Base-by-base conservation (phyloP, 768 basidiomycete species). In the Crassisporium funariophilum region DNA sequence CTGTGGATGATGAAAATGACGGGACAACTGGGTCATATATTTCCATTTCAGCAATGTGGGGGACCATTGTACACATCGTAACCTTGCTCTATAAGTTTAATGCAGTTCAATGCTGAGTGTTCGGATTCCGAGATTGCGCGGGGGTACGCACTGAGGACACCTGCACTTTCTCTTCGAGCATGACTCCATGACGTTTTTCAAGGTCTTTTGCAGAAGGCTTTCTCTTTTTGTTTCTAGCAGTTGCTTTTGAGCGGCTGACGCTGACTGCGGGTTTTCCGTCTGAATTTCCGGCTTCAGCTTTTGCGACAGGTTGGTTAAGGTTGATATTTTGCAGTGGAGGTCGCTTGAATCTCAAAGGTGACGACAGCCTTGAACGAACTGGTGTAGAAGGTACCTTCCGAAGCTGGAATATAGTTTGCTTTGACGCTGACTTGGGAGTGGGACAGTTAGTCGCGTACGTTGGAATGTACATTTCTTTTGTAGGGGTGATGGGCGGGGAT, bases 141-240 rank as follows among this genome's bases (percentile, higher is more conserved):
- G n/a, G 41, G 13, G 21, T 20, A 39, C 51, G 3, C 31, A 56
- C 55, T 29, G 23, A 15, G 13, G 35, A 21, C 19, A n/a, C 9
- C 19, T 29, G n/a, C 7, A 7, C 15, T 11, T 51, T 55, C 35
- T 53, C 53, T 9, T 42, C 45, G 50, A 59, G 38, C 13, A 62
- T 53, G 16, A 62, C 52, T 5, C 59, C 61, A 12, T 52, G 55
- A 19, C 61, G 55, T 38, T 61, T 65, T 16, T 51, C 52, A 4
- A 59, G 44, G 20, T 51, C 38, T 22, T 52, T 63, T 10, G 56
- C 53, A 22, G 53, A 57, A 6, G 33, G 47, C 22, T 39, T 55
- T 34, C 55, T 19, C 16, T 12, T 12, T 15, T 17, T 31, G 11
- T 24, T 44, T 20, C 36, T 29, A 17, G 29, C 38, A 37, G 24